phyloP scores from a whole-genome alignment of 257 asterid genomes.

The Penstemon davidsonii region DNA sequence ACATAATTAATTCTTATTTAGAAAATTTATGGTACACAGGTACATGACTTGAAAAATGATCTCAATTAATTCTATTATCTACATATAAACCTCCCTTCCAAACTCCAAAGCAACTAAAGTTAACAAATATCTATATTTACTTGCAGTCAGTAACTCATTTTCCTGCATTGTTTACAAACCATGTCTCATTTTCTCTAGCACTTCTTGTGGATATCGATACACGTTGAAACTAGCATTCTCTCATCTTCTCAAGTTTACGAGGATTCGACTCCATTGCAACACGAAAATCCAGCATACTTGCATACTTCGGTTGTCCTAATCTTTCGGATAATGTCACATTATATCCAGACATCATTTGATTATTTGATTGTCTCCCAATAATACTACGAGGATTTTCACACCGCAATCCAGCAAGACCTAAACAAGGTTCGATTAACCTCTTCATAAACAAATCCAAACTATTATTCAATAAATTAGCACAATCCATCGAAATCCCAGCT shows the following conservation, averaged over 20 bases:
- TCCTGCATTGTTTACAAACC: constrained; percentile 36
- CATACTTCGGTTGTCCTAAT: constrained; percentile 25
- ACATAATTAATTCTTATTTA: constrained; percentile 16
- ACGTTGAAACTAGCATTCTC: constrained; percentile 36
- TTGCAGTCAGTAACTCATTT: constrained; percentile 32
- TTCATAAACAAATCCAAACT: constrained; percentile 65
- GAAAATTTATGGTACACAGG: constrained; percentile 2
- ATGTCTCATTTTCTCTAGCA: constrained; percentile 26
- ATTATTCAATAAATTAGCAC: constrained; percentile 63
- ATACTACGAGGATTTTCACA: constrained; percentile 14
- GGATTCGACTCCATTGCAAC: constrained; percentile 79
- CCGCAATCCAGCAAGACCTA: constrained; percentile 48
- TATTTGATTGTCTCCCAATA: constrained; percentile 24
- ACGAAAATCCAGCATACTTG: constrained; percentile 63
- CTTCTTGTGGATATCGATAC: constrained; percentile 17
- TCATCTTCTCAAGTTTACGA: constrained; percentile 66
- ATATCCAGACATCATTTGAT: constrained; percentile 24
- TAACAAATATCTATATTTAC: constrained; percentile 29
- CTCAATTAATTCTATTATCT: constrained; percentile 19
- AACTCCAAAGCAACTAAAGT: constrained; percentile 23
- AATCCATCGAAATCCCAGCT: constrained; percentile 61
- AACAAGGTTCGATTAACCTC: constrained; percentile 68
- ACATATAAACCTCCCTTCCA: constrained; percentile 23
- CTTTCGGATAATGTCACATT: constrained; percentile 28
- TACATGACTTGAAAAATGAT: constrained; percentile 28